Conservation (phyloP, 208 protist genomes). For the Leishmania turanica region DNA sequence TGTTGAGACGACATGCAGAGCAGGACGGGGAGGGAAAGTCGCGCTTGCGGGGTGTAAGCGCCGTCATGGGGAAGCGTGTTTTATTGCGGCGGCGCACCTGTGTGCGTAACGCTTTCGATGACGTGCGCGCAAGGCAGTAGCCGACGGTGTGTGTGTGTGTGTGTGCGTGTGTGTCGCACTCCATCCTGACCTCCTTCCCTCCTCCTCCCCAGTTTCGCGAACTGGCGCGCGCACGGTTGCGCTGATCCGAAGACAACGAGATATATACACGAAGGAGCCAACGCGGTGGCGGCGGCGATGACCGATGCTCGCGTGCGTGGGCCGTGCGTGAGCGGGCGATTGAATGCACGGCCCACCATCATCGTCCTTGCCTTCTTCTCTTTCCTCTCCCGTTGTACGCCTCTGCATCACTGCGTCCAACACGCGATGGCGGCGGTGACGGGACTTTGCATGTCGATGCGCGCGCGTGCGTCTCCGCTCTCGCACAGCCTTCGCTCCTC, state of each 20-base stretch:
- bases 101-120: neutral
- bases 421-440: neutral
- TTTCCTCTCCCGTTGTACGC: neutral
- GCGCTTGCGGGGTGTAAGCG: too few species aligned
- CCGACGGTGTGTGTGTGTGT: neutral
- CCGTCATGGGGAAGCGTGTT: neutral
- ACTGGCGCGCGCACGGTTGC: neutral
- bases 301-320: neutral
- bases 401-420: neutral
- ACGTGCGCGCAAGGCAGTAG: neutral
- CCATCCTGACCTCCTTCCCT: neutral
- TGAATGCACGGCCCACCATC: neutral
- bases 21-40: neutral
- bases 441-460: neutral
- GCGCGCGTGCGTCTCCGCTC: neutral
- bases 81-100: neutral
- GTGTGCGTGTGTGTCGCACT: neutral
- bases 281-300: neutral
- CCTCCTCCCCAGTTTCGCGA: neutral
- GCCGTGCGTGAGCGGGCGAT: too few species aligned
- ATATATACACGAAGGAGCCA: too few species aligned
- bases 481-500: too few species aligned
- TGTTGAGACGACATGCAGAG: too few species aligned
- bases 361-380: neutral
- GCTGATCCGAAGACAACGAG: neutral